Base-by-base conservation (phyloP, 176 grass and related monocot genomes). In the Zoysia pacifica region DNA sequence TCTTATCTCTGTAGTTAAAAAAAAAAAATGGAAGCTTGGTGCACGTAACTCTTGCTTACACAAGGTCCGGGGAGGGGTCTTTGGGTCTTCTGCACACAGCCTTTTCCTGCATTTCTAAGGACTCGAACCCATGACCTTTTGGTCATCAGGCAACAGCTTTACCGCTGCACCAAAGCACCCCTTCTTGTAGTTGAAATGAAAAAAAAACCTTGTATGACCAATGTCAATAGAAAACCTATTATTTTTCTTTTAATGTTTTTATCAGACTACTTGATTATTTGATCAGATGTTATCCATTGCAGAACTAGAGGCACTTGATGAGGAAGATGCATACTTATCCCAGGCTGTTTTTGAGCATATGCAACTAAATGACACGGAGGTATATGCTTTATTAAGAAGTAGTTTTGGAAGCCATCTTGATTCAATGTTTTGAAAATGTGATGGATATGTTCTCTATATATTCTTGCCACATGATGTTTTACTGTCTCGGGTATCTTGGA, bases 321-420 rank as follows among this genome's bases (percentile, higher is more conserved):
- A 94, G 84, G 96, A 93, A 87, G 95, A 98, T 83, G 86, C 79
- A 85, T 94, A 98, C 81, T 89, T 98, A 80, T 90, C 90, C 70
- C 83, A 87, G 62, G 64, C 79, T 73, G 88, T 87, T 94, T 89
- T 91, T 74, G 86, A 98, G 13, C 90, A 93, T 76, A 94, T 98
- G 95, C 86, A 98, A 74, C 72, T 94, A 87, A 94, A 86, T 86
- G 86, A 93, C 41, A 84, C 78, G 2, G 70, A 90, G 92, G 92
- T 98, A 90, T 67, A 37, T 2, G 28, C 60, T 14, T 70, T 11
- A 70, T 41, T 44, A 41, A 49, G 37, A 11, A 41, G 65, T 48
- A 84, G 41, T 69, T 70, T 83, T 10, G 63, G 9, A 51, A 28
- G 28, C 28, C 28, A 28, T 28, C 28, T 28, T 28, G 28, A 28